Conservation (phyloP, 2,329 filamentous ascomycete species). For the Magnaporthiopsis incrustans region DNA sequence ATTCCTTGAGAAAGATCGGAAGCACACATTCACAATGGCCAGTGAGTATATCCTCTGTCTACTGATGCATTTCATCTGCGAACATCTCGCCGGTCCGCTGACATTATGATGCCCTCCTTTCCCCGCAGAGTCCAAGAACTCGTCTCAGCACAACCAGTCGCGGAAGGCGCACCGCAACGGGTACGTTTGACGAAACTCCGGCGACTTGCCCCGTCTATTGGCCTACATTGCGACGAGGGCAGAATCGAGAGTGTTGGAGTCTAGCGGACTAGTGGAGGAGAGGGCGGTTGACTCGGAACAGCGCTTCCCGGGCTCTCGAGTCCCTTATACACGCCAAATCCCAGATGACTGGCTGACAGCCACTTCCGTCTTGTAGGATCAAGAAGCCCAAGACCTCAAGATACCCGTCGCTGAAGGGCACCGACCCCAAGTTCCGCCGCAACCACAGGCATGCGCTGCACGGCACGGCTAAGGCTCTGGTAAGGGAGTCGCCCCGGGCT, state of each 20-base stretch:
- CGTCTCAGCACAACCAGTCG: conserved; percentile 97
- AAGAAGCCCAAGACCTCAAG: conserved; percentile 99
- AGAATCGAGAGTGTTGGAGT: neutral
- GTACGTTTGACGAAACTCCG: conserved; percentile 45
- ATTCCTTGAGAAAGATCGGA: conserved; percentile 7
- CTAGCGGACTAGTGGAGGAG: too few species aligned
- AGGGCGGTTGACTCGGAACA: neutral
- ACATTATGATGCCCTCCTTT: conserved; percentile 12
- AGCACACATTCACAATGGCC: conserved; percentile 55
- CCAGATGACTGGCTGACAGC: neutral
- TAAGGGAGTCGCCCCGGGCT: conserved; percentile 26
- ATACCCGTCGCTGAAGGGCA: conserved; percentile 98
- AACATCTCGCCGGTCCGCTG: conserved; percentile 15
- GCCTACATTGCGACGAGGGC: neutral
- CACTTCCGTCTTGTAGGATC: conserved; percentile 57
- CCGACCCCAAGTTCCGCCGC: conserved; percentile 98
- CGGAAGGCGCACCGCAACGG: conserved; percentile 99
- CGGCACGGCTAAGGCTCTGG: conserved; percentile 96
- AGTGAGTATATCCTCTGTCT: conserved; percentile 42
- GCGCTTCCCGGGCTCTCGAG: neutral
- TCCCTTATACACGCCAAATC: neutral
- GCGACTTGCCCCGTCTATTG: neutral
- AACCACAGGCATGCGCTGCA: conserved; percentile 99
- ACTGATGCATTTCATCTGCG: neutral
- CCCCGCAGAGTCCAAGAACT: conserved; percentile 93